Evolutionary conservation across 2,329 filamentous ascomycete genomes (phyloP), one percentile per base, ranked within the genome.

Genomic region (Cadophora gregata): DNA sequence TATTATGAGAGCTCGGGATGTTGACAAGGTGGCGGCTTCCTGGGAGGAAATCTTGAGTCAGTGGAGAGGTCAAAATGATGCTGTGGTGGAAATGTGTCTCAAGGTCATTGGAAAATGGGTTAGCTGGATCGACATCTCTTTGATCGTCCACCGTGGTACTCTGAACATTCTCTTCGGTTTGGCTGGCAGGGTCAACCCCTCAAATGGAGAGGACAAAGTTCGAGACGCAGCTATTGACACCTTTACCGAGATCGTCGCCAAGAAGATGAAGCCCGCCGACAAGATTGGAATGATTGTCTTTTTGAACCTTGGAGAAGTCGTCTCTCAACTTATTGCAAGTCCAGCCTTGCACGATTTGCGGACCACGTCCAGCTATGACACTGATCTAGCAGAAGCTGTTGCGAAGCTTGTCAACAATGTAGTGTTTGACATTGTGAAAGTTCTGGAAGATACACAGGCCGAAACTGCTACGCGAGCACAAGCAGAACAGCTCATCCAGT

Each of bases 51-150:
- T 99, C 53, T 84, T 99, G 64, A 85, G 88, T 12, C 88, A 90
- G 74, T 98, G 87, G 74, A 79, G 81, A 64, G 85, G 86, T 75
- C 84, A 88, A 65, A 87, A 91, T 72, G 89, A 93, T 75, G 78
- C 81, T 50, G 86, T 98, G 66, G 86, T 97, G 51, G 93, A 97
- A 78, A 89, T 96, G 85, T 94, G 92, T 73, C 84, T 99, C 62
- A 93, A 91, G 79, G 91, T 93, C n/a, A 88, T 99, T 71, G 93
- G 93, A 45, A 96, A 95, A 78, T 99, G 96, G 95, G 93, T 97
- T 68, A 96, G 93, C 85, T 99, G 96, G 96, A 97, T 96, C 75
- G 96, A 98, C 77, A 98, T 99, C 74, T 92, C 91, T 60, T 84
- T 99, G 65, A 89, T 99, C 53, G 93, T 99, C 74, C 97, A 96